Evolutionary conservation across 2,329 filamentous ascomycete species (phyloP), one percentile per base, ranked within the genome.

Genomic region (Alternaria ethzedia): DNA sequence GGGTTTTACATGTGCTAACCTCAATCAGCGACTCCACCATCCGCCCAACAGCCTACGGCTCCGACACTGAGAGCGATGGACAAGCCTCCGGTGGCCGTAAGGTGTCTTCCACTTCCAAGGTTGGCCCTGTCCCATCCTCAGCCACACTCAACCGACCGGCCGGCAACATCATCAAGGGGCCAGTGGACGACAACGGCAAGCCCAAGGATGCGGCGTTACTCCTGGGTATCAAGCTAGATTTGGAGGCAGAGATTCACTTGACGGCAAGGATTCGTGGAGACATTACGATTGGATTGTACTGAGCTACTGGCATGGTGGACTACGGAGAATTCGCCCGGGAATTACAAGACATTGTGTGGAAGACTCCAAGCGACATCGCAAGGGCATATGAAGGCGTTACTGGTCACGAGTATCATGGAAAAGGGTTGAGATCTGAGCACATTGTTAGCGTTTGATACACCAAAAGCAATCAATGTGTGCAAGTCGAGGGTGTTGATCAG

Each of bases 161-260:
- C 20, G 75, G 74, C 45, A 74, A 70, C 59, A 83, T 89, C 32
- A 83, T 89, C 65, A 86, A 84, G 76, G 87, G 87, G 11, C 83
- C 87, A 13, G 83, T 84, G 30, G 86, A 88, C 64, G 84, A 86
- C 28, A 79, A 88, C 57, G 87, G 87, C 63, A 85, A 86, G 70
- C 81, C 86, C 63, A 89, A 87, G 78, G 78, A 85, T 44, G 86
- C 87, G 5, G 86, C 86, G 2, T 81, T 89, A 46, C 82, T 89
- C 70, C 82, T 89, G 41, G 87, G 87, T 59, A 88, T 89, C 80
- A 89, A 89, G 82, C 81, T 89, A 36, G 87, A 89, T 73, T 78
- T 89, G 20, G 87, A 89, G 75, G 87, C 87, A 13, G 87, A 89
- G 74, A 85, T 89, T 46, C 86, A 89, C 74, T 78, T 89, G 66